Evolutionary conservation across 176 grass and related monocot species (phyloP).

Genomic region (Phoenix dactylifera): DNA sequence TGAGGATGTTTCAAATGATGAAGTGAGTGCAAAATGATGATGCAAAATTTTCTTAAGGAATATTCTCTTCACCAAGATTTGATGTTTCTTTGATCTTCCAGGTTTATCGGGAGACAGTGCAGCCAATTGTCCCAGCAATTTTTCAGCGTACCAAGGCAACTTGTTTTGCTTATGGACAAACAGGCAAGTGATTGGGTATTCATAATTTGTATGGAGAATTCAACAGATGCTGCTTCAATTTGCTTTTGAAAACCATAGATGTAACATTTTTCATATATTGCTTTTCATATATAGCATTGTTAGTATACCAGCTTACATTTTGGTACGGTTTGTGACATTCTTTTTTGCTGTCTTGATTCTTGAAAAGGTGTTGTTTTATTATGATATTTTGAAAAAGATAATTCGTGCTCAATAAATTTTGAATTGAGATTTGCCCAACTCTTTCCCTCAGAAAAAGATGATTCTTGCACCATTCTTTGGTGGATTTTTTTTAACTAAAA

Average conservation of each 20-base stretch:
- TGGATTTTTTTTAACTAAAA: no score
- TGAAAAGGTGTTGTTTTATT: no score
- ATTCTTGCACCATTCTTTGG: no score
- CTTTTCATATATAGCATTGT: no score
- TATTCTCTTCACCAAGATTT: conserved; percentile 2
- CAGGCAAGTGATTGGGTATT: conserved; percentile 32
- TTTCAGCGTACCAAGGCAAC: conserved; percentile 95
- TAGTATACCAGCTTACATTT: no score
- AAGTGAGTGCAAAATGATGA: conserved; percentile 32
- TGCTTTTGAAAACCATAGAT: neutral
- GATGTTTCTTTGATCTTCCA: conserved; percentile 26
- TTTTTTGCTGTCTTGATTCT: no score
- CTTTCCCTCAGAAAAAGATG: no score
- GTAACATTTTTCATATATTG: no score
- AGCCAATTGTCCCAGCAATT: conserved; percentile 89
- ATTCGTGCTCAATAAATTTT: no score
- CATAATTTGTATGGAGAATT: neutral
- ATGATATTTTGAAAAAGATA: no score
- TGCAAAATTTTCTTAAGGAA: conserved; percentile 2
- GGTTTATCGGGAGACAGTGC: conserved; percentile 95
- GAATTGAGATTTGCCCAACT: no score
- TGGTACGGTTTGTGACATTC: no score
- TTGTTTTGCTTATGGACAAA: conserved; percentile 99
- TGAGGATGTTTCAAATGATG: conserved; percentile 93
- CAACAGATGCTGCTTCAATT: neutral